Percentiles rank a stretch among this genome's conserved stretches.
Conservation (phyloP, 495 filamentous ascomycete species). For the Thermothielavioides terrestris region DNA sequence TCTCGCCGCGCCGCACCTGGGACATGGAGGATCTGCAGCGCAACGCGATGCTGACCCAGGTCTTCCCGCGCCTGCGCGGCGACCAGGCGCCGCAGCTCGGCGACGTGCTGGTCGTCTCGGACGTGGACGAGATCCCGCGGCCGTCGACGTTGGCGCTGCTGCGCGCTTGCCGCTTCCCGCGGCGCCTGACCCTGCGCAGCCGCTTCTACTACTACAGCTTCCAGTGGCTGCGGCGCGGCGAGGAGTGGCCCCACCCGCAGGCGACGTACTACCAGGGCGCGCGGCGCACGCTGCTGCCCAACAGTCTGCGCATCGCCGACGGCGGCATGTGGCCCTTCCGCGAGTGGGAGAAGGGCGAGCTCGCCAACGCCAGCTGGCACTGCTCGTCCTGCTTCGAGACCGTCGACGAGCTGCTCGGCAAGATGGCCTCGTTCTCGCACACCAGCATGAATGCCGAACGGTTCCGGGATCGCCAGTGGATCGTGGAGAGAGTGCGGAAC, state of each 20-base stretch:
- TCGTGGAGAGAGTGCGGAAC: slow-evolving; percentile 39
- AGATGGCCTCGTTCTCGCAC: slow-evolving; percentile 46
- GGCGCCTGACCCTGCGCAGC: slow-evolving; percentile 43
- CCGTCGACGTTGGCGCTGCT: slow-evolving; percentile 37
- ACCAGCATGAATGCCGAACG: slow-evolving; percentile 34
- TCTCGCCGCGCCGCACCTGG: slow-evolving; percentile 32
- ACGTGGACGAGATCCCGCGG: slow-evolving; percentile 47
- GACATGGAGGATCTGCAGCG: slow-evolving; percentile 45
- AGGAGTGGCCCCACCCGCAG: slow-evolving; percentile 48
- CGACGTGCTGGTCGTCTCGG: slow-evolving; percentile 40
- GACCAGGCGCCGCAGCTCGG: slow-evolving; percentile 20
- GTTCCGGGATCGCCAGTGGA: slow-evolving; percentile 32
- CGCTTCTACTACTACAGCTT: slow-evolving; percentile 51
- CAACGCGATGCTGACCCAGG: slow-evolving; percentile 42
- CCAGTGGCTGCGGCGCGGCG: slow-evolving; percentile 44
- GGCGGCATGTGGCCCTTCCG: slow-evolving; percentile 24
- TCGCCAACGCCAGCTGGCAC: slow-evolving; percentile 46
- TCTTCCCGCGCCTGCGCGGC: slow-evolving; percentile 36
- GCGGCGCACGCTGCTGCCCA: slow-evolving; percentile 37
- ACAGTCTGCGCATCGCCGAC: slow-evolving; percentile 39
- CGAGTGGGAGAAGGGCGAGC: slow-evolving; percentile 30
- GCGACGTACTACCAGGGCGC: slow-evolving; percentile 45
- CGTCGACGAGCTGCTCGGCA: slow-evolving; percentile 42
- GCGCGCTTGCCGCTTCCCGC: slow-evolving; percentile 42
- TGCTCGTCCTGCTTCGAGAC: slow-evolving; percentile 48